phyloP scores from a whole-genome alignment of 352 stramenopile species.

The Phytopythium litorale region DNA sequence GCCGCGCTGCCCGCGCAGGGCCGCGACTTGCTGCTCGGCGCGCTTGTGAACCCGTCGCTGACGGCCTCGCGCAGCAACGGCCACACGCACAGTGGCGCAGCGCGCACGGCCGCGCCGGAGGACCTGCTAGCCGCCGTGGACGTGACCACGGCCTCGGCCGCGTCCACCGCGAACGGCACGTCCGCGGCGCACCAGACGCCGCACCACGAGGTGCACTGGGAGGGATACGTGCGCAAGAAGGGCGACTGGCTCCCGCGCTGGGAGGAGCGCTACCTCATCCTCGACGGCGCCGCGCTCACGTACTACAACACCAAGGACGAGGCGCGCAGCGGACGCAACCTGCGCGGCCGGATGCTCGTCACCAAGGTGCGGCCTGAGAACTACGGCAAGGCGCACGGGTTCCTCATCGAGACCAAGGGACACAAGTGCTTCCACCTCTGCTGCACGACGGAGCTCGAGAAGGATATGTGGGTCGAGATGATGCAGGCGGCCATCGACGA shows the following conservation, averaged over 20 bases:
- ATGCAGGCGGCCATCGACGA: slow-evolving; percentile 88
- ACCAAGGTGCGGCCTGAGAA: slow-evolving; percentile 79
- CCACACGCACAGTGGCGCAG: slow-evolving; percentile 14
- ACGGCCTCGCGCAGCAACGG: slow-evolving; percentile 4
- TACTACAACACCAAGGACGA: slow-evolving; percentile 90
- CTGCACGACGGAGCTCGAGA: slow-evolving; percentile 83
- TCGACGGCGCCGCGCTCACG: slow-evolving; percentile 75
- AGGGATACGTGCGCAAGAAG: slow-evolving; percentile 89
- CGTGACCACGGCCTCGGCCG: slow-evolving; percentile 14
- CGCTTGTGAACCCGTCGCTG: slow-evolving; percentile 18
- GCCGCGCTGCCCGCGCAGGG: slow-evolving; percentile 30
- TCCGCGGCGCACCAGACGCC: slow-evolving; percentile 30
- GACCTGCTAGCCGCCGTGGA: slow-evolving; percentile 8
- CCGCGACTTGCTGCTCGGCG: slow-evolving; percentile 39
- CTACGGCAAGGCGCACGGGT: slow-evolving; percentile 86
- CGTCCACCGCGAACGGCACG: slow-evolving; percentile 22
- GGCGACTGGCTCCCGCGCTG: slow-evolving; percentile 88
- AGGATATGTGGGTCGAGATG: slow-evolving; percentile 91
- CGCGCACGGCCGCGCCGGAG: background rate
- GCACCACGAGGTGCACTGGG: slow-evolving; percentile 81
- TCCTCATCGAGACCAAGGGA: slow-evolving; percentile 82
- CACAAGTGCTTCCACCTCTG: slow-evolving; percentile 89
- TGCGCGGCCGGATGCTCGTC: slow-evolving; percentile 81
- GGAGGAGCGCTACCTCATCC: slow-evolving; percentile 86
- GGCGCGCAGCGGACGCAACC: slow-evolving; percentile 69